Evolutionary conservation across 805 yeast species (phyloP).

Genomic region (Torulaspora maleeae): DNA sequence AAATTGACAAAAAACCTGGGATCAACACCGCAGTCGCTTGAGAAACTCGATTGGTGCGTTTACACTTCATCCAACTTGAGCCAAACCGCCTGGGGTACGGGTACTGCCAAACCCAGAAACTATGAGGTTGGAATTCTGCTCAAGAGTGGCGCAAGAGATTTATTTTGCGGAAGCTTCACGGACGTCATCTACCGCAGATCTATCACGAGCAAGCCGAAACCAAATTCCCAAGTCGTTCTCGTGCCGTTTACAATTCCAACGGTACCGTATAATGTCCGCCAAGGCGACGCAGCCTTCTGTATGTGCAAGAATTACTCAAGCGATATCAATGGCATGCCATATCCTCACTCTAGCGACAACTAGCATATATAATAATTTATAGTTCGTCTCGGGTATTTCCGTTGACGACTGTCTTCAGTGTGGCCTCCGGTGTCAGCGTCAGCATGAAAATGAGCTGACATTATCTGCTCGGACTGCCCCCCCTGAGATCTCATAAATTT

Average conservation of each 20-base stretch:
- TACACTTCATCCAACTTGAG: slow-evolving; percentile 74
- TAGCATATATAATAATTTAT: neutral
- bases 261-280: slow-evolving; percentile 9
- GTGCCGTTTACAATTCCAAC: slow-evolving; percentile 28
- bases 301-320: slow-evolving; percentile 16
- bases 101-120: slow-evolving; percentile 36
- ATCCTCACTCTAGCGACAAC: neutral
- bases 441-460: neutral
- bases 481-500: neutral
- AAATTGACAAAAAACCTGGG: slow-evolving; percentile 48
- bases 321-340: slow-evolving; percentile 14
- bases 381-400: neutral
- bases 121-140: slow-evolving; percentile 55
- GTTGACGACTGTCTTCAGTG: neutral
- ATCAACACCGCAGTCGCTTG: slow-evolving; percentile 8
- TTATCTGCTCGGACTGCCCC: neutral
- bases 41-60: slow-evolving; percentile 55
- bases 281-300: slow-evolving; percentile 23
- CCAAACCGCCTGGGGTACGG: slow-evolving; percentile 75
- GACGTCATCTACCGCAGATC: slow-evolving; percentile 18
- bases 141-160: slow-evolving; percentile 13
- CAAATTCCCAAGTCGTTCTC: slow-evolving; percentile 6
- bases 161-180: slow-evolving; percentile 21
- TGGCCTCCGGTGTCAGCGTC: neutral
- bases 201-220: neutral